Base-by-base conservation (phyloP, 495 filamentous ascomycete species). In the Elasticomyces elasticus region DNA sequence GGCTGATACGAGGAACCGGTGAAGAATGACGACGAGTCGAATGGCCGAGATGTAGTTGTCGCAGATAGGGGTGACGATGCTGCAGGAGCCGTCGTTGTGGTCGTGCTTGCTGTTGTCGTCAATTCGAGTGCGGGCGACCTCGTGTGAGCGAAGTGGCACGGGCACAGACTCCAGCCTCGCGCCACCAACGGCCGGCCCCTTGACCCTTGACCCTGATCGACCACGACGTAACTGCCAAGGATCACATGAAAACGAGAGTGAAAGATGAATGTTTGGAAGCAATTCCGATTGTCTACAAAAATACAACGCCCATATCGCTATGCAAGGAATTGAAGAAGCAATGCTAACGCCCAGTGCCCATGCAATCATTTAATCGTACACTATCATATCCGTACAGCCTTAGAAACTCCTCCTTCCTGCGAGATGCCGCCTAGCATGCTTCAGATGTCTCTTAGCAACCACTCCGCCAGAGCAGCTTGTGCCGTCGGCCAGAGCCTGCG, bases 401-500 rank as follows among this genome's bases (percentile, higher is more conserved):
- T 51, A 51, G 30, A 51, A 52, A 11, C 24, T 26, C 35, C 50
- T 41, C 26, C 17, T n/a, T 12, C 54, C 54, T 12, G 24, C 33
- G 4, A 56, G 17, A 25, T 51, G 54, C 47, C 54, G 42, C 17
- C 47, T 31, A 26, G 22, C 28, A 48, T 57, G 47, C 17, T 23
- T 51, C 48, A 37, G 15, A 35, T 27, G 13, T 30, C 52, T 44
- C 57, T 52, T 55, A 13, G 30, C 37, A 47, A 70, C 60, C 38
- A 48, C 31, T 20, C 63, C 65, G 20, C 62, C 57, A n/a, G 58
- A 47, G 54, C 68, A 70, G 5, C 51, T 40, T 0, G 58, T 70
- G 20, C 68, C 68, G 5, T 52, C 46, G 13, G 68, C 62, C n/a
- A 70, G 49, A 22, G 52, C 52, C 42, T 69, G 60, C 1, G 58